phyloP scores from a whole-genome alignment of 805 yeast genomes.

The Candida pini region DNA sequence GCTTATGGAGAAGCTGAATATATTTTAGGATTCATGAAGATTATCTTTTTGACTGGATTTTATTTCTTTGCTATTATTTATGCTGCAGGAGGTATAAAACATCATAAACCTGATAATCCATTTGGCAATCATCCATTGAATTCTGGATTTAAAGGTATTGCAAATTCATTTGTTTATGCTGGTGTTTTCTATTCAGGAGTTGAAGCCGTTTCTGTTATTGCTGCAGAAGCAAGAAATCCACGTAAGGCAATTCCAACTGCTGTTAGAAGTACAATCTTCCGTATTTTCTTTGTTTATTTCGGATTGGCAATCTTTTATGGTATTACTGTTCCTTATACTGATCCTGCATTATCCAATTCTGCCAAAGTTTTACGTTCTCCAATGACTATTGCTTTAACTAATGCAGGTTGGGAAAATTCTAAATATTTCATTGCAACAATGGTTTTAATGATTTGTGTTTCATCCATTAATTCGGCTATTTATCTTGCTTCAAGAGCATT shows the following conservation, averaged over 20 bases:
- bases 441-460: slow-evolving; percentile 55
- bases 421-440: slow-evolving; percentile 57
- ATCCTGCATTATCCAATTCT: slow-evolving; percentile 36
- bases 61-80: slow-evolving; percentile 42
- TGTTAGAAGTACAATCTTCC: slow-evolving; percentile 48
- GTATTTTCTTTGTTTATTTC: slow-evolving; percentile 50
- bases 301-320: slow-evolving; percentile 54
- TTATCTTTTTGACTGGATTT: slow-evolving; percentile 41
- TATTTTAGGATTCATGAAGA: slow-evolving; percentile 44
- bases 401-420: slow-evolving; percentile 48
- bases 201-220: slow-evolving; percentile 39
- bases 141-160: slow-evolving; percentile 15
- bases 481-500: slow-evolving; percentile 66
- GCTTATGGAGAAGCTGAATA: slow-evolving; percentile 56
- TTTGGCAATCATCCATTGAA: slow-evolving; percentile 30
- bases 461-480: slow-evolving; percentile 66
- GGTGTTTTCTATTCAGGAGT: slow-evolving; percentile 23
- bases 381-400: slow-evolving; percentile 40
- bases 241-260: slow-evolving; percentile 52
- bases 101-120: slow-evolving; percentile 28
- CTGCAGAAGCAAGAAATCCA: slow-evolving; percentile 59
- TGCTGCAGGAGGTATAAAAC: slow-evolving; percentile 35
- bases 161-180: slow-evolving; percentile 19
- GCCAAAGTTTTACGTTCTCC: slow-evolving; percentile 41
- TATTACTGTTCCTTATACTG: slow-evolving; percentile 52